Percentiles rank a stretch among this genome's conserved stretches.
Evolutionary conservation across 2,329 filamentous ascomycete species (phyloP).

Genomic region (Stromatinia cepivora): DNA sequence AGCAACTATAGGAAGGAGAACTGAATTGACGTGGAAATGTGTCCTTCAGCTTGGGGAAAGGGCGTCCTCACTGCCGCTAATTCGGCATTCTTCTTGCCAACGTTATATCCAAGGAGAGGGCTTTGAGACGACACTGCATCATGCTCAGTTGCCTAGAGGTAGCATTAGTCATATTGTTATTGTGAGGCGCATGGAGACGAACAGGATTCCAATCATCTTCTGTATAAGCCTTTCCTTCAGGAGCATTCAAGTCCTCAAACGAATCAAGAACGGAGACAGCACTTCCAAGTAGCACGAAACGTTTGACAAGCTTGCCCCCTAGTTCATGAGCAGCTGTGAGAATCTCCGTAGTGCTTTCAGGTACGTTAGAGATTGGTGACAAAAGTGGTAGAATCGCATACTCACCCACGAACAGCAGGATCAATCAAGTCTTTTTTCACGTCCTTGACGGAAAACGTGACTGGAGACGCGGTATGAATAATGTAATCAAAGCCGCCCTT

Average conservation of each 20-base stretch:
- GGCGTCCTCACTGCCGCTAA: conserved; percentile 48
- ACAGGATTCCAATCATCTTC: conserved; percentile 57
- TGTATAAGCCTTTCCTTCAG: conserved; percentile 53
- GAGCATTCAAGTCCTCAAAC: conserved; percentile 51
- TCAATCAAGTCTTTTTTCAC: conserved; percentile 47
- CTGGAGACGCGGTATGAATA: conserved; percentile 67
- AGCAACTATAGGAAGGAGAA: background rate
- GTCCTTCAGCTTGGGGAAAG: background rate
- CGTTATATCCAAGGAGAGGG: conserved; percentile 38
- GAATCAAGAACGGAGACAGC: conserved; percentile 61
- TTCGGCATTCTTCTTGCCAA: conserved; percentile 62
- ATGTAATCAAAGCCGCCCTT: conserved; percentile 54
- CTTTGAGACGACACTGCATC: conserved; percentile 44
- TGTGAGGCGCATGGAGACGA: conserved; percentile 43
- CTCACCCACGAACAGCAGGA: conserved; percentile 51
- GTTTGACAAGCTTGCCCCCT: conserved; percentile 43
- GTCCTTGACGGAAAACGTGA: conserved; percentile 39
- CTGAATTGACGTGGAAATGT: background rate
- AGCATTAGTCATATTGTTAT: background rate
- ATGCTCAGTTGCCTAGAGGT: conserved; percentile 24
- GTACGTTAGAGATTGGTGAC: conserved; percentile 3
- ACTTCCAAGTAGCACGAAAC: conserved; percentile 49
- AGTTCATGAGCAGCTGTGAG: conserved; percentile 65
- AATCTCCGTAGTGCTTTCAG: conserved; percentile 60
- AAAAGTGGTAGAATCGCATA: background rate